Evolutionary conservation across 2,329 filamentous ascomycete genomes (phyloP).

Genomic region (Botryosphaeria dothidea): DNA sequence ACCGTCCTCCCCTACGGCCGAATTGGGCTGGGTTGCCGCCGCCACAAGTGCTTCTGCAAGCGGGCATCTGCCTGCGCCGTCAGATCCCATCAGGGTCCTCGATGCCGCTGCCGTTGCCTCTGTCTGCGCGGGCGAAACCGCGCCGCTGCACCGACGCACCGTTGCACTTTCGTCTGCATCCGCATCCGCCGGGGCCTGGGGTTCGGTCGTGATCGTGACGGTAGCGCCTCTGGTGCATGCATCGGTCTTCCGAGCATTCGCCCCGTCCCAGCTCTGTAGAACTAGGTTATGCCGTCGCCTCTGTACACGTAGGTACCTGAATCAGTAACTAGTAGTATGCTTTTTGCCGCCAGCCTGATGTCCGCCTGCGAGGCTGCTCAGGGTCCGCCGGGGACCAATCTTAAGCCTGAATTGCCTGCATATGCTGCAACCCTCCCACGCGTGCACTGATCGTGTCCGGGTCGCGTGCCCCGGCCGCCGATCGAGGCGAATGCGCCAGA

Average conservation of each 20-base stretch:
- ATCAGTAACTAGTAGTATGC: not conserved
- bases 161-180: not conserved
- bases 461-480: not conserved
- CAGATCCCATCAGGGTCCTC: constrained; percentile 3
- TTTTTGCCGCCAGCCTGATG: constrained; percentile 11
- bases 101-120: not conserved
- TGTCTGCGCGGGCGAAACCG: constrained; percentile 5
- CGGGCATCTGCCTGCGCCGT: not conserved
- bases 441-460: not conserved
- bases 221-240: not conserved
- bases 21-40: constrained; percentile 14
- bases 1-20: not conserved
- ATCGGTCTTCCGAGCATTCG: not conserved
- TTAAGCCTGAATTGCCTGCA: not conserved
- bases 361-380: constrained; percentile 4
- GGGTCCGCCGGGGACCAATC: not conserved
- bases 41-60: not conserved
- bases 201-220: not conserved
- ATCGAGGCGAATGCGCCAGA: not conserved
- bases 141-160: constrained; percentile 5
- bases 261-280: not conserved
- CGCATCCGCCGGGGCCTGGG: not conserved
- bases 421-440: constrained; percentile 4
- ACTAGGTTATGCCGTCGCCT: not conserved
- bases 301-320: not conserved